phyloP scores from a whole-genome alignment of 2,329 filamentous ascomycete species.

The Colletotrichum chrysophilum region DNA sequence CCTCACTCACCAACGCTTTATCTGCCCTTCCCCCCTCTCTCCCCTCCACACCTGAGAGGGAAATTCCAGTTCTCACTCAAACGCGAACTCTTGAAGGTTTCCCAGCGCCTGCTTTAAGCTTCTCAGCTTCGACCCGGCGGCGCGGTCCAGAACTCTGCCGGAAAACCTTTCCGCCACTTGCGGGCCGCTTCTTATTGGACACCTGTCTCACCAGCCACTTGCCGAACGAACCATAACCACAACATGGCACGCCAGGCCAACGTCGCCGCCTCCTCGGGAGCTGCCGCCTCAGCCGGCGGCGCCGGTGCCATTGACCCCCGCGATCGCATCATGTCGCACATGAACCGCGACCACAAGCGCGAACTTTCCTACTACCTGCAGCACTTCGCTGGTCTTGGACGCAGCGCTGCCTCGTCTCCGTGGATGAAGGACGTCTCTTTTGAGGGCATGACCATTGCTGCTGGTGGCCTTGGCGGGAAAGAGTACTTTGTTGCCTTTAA shows the following conservation, averaged over 20 bases:
- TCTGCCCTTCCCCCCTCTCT: background rate
- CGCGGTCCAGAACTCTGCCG: background rate
- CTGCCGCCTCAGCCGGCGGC: background rate
- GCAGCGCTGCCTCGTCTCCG: conserved; percentile 60
- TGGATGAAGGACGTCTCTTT: conserved; percentile 71
- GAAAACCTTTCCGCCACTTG: background rate
- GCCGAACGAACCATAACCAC: background rate
- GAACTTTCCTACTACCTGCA: conserved; percentile 81
- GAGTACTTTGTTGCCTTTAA: conserved; percentile 64
- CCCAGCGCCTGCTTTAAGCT: background rate
- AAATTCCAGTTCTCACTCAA: background rate
- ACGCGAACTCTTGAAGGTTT: background rate
- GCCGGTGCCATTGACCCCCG: conserved; percentile 32
- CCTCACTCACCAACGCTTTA: background rate
- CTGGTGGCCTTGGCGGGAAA: conserved; percentile 47
- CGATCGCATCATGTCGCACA: conserved; percentile 69
- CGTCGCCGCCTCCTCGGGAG: background rate
- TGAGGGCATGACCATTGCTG: conserved; percentile 61
- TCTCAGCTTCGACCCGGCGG: background rate
- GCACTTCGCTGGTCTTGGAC: conserved; percentile 67
- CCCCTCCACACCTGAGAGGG: background rate
- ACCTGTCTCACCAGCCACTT: background rate
- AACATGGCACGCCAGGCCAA: background rate
- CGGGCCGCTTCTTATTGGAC: background rate
- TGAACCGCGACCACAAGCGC: conserved; percentile 82